phyloP scores from a whole-genome alignment of 2,329 filamentous ascomycete genomes.

The Daldinia sp. region DNA sequence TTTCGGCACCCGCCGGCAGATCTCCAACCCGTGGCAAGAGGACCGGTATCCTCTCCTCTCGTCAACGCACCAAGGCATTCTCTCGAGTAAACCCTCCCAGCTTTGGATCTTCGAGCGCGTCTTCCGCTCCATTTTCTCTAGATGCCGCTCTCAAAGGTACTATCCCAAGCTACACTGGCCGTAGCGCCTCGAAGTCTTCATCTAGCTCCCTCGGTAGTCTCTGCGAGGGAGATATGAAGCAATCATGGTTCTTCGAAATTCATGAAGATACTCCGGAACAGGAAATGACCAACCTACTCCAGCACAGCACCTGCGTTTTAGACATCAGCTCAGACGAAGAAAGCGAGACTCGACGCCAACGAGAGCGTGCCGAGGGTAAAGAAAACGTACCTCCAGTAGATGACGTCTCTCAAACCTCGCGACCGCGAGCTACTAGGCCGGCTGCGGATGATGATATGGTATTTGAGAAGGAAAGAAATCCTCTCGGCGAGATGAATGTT shows the following conservation, averaged over 20 bases:
- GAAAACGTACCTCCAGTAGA: slow-evolving; percentile 87
- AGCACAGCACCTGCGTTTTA: slow-evolving; percentile 85
- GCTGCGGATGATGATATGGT: slow-evolving; percentile 60
- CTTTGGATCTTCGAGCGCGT: slow-evolving; percentile 58
- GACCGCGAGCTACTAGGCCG: slow-evolving; percentile 47
- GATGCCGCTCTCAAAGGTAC: slow-evolving; percentile 84
- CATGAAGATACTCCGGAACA: slow-evolving; percentile 92
- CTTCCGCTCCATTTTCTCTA: slow-evolving; percentile 79
- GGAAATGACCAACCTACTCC: slow-evolving; percentile 89
- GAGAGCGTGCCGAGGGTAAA: slow-evolving; percentile 72
- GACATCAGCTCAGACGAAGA: slow-evolving; percentile 93
- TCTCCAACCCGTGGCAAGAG: slow-evolving; percentile 78
- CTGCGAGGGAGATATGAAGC: slow-evolving; percentile 60
- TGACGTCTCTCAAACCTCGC: slow-evolving; percentile 67
- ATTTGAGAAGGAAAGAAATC: slow-evolving; percentile 70
- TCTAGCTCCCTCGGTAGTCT: slow-evolving; percentile 48
- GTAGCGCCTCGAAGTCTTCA: slow-evolving; percentile 43
- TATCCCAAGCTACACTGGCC: slow-evolving; percentile 67
- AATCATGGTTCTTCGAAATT: slow-evolving; percentile 90
- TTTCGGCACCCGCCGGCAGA: slow-evolving; percentile 77
- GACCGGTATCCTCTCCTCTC: slow-evolving; percentile 71
- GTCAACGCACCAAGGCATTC: slow-evolving; percentile 70
- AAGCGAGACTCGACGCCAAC: slow-evolving; percentile 61
- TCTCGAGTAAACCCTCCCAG: slow-evolving; percentile 76
- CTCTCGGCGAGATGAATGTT: slow-evolving; percentile 72